Base-by-base conservation (phyloP, 768 basidiomycete species). In the Psilocybe subaeruginosa region DNA sequence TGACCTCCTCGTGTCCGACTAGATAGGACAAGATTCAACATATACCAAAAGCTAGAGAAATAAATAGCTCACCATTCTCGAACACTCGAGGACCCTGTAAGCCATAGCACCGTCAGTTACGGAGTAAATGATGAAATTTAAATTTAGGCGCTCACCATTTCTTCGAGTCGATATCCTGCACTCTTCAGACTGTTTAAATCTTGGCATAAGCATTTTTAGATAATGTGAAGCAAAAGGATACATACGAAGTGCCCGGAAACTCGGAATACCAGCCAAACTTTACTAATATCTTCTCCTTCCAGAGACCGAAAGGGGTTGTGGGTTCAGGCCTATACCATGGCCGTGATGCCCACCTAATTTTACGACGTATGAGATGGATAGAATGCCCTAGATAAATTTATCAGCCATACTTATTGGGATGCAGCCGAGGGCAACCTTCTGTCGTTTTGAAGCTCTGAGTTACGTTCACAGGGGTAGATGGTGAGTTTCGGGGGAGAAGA, bases 311-410 rank as follows among this genome's bases (percentile, higher is more conserved):
- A 6, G 69, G 68, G 1, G 59, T 70, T 2, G 63, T 72, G 0
- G 74, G 66, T 58, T 75, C 67, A 1, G 80, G 77, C 62, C 76
- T 80, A 63, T 85, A 85, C 82, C 82, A 83, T 17, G 82, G 82
- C 50, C 69, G 69, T 5, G 74, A 67, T 27, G 73, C 64, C 56
- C 61, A 80, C 62, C 78, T 77, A 60, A n/a, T 35, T 29, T 55
- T 23, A 29, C 17, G 27, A n/a, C 16, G 47, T 30, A 39, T 46
- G 27, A 50, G 19, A 14, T 11, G 14, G 11, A 48, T 48, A 23
- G n/a, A 30, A 43, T 11, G 6, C 16, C 9, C 3, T 0, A 39
- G 23, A 30, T 2, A 47, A 3, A 16, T 17, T 6, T 16, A 31
- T 11, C 19, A 27, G 37, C 19, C 65, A 23, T 35, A 80, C 77